phyloP scores from a whole-genome alignment of 257 asterid species.

The Eustoma russellianum region DNA sequence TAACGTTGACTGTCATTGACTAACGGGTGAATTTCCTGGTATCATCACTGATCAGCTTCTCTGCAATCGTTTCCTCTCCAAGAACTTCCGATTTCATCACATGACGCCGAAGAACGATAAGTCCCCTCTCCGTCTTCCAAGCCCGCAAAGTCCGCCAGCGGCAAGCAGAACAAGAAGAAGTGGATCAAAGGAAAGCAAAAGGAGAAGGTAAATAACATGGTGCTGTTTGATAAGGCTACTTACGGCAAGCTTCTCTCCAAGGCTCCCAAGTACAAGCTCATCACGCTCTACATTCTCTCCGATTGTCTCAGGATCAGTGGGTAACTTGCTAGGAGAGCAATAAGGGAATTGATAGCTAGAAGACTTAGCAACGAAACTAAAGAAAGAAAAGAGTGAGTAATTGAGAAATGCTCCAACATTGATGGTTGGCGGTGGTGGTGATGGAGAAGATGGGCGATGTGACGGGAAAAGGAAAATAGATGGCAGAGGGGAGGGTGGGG shows the following conservation, averaged over 20 bases:
- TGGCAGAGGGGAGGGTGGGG: too few relatives aligned
- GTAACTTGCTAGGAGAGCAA: slow-evolving; percentile 84
- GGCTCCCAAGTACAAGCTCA: slow-evolving; percentile 89
- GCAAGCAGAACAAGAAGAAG: slow-evolving; percentile 89
- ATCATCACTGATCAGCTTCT: too few relatives aligned
- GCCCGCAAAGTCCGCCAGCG: slow-evolving; percentile 93
- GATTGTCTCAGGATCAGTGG: slow-evolving; percentile 89
- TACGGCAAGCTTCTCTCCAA: slow-evolving; percentile 73
- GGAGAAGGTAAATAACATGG: slow-evolving; percentile 98
- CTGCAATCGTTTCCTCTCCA: too few relatives aligned
- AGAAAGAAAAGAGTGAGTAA: too few relatives aligned
- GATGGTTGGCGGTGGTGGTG: too few relatives aligned
- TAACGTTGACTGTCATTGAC: too few relatives aligned
- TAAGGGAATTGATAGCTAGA: slow-evolving; percentile 55
- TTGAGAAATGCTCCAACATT: too few relatives aligned
- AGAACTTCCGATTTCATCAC: too few relatives aligned
- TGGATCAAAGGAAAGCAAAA: slow-evolving; percentile 89
- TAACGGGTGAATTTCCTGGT: too few relatives aligned
- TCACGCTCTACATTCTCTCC: slow-evolving; percentile 84
- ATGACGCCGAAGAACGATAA: slow-evolving; percentile 90
- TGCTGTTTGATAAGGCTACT: slow-evolving; percentile 70
- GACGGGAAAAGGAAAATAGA: too few relatives aligned
- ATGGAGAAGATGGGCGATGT: too few relatives aligned
- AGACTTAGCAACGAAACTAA: too few relatives aligned
- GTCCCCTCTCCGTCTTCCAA: slow-evolving; percentile 90